Percentiles rank a stretch among this genome's conserved stretches.
These are phyloP conservation scores for Zalaria obscura DNA, from an alignment of 2,329 filamentous ascomycete genomes.

Conservation along the genomic window DNA sequence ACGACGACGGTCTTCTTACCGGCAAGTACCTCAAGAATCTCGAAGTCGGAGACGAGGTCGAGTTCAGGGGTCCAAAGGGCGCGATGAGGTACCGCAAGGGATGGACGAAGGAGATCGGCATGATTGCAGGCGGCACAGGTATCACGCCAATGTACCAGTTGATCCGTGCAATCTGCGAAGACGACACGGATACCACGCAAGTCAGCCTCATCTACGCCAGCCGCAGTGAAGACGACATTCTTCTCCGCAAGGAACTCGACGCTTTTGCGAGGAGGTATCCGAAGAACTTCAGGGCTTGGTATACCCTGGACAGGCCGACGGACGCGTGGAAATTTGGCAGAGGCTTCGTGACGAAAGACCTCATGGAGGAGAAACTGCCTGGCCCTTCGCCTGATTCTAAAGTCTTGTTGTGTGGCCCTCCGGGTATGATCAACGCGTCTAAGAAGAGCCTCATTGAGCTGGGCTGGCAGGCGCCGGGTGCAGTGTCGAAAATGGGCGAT, in stretches of 20 bases:
- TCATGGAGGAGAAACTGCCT: slow-evolving; percentile 38
- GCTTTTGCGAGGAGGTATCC: slow-evolving; percentile 32
- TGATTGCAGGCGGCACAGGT: slow-evolving; percentile 40
- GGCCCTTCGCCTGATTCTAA: slow-evolving; percentile 32
- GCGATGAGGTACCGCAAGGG: slow-evolving; percentile 37
- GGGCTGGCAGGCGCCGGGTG: slow-evolving; percentile 76
- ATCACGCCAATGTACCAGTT: slow-evolving; percentile 48
- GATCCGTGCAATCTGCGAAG: slow-evolving; percentile 49
- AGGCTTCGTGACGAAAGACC: slow-evolving; percentile 37
- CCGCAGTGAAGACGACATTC: slow-evolving; percentile 43
- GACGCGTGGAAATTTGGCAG: slow-evolving; percentile 32
- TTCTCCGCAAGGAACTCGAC: slow-evolving; percentile 43
- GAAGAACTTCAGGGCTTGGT: slow-evolving; percentile 40
- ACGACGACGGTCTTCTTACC: slow-evolving; percentile 34
- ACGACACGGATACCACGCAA: slow-evolving; percentile 42
- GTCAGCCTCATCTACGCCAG: slow-evolving; percentile 47
- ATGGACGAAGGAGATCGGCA: slow-evolving; percentile 33
- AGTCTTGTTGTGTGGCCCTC: slow-evolving; percentile 46
- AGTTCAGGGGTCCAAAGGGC: slow-evolving; percentile 43
- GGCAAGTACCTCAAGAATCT: slow-evolving; percentile 34
- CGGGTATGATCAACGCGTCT: slow-evolving; percentile 43
- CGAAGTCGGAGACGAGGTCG: slow-evolving; percentile 32
- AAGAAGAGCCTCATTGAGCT: slow-evolving; percentile 37
- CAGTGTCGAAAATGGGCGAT: slow-evolving; percentile 89
- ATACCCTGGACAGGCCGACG: slow-evolving; percentile 34